Conservation (phyloP, 2,329 filamentous ascomycete genomes). For the Moelleriella libera region DNA sequence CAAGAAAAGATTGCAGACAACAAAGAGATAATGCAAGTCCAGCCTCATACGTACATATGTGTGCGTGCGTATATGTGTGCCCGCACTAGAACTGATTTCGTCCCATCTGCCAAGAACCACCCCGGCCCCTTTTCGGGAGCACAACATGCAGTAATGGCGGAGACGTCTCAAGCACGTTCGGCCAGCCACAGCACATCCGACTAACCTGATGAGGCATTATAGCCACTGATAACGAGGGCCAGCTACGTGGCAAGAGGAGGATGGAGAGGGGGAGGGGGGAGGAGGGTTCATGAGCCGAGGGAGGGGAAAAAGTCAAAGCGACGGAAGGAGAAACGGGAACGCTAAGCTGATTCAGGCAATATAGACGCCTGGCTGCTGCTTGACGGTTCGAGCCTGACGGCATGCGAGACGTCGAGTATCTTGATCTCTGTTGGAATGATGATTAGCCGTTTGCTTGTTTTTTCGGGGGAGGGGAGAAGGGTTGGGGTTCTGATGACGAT, state of each 20-base stretch:
- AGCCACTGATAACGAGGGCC: conserved; percentile 7
- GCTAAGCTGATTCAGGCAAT: not conserved
- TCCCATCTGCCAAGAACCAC: not conserved
- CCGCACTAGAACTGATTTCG: too few relatives aligned
- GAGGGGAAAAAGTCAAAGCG: not conserved
- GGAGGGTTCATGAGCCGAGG: not conserved
- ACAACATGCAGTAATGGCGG: not conserved
- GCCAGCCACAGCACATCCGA: not conserved
- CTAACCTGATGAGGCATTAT: conserved; percentile 9
- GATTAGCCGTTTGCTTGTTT: not conserved
- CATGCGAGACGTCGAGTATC: not conserved
- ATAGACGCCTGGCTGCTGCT: not conserved
- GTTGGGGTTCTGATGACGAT: too few relatives aligned
- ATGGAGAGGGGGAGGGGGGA: too few relatives aligned
- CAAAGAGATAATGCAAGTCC: too few relatives aligned
- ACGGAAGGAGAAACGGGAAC: not conserved
- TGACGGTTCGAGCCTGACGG: not conserved
- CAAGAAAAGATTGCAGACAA: too few relatives aligned
- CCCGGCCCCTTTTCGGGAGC: not conserved
- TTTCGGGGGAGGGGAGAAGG: too few relatives aligned
- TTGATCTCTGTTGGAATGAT: not conserved
- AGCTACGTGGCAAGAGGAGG: not conserved
- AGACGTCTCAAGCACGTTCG: too few relatives aligned
- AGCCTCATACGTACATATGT: too few relatives aligned
- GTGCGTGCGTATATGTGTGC: too few relatives aligned